Evolutionary conservation across 2,329 filamentous ascomycete species (phyloP).

Genomic region (Calonectria pseudoreteaudii): DNA sequence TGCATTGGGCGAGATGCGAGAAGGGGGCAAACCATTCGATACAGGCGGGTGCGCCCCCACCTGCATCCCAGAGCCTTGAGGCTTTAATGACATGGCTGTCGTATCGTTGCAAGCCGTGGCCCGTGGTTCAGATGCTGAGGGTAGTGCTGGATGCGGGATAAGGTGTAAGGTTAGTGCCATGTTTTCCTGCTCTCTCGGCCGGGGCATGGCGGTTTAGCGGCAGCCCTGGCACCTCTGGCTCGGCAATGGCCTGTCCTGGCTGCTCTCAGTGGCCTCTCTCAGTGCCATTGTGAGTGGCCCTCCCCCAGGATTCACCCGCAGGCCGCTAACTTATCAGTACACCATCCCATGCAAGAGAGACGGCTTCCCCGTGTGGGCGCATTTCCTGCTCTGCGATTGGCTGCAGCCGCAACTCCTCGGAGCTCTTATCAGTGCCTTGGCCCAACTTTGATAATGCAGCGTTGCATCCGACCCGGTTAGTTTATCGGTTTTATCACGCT

Average conservation of each 20-base stretch:
- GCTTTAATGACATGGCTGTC: background rate
- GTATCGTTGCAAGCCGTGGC: slow-evolving; percentile 4
- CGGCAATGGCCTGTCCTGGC: background rate
- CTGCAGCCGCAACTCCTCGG: background rate
- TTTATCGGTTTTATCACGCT: slow-evolving; percentile 28
- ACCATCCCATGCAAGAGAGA: slow-evolving; percentile 32
- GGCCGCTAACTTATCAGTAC: slow-evolving; percentile 32
- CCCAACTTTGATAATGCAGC: slow-evolving; percentile 35
- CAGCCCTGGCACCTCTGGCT: slow-evolving; percentile 13
- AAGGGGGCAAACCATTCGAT: slow-evolving; percentile 15
- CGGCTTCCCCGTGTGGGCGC: slow-evolving; percentile 39
- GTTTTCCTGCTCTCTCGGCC: background rate
- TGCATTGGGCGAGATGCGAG: background rate
- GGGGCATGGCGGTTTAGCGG: slow-evolving; percentile 19
- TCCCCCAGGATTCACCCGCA: slow-evolving; percentile 24
- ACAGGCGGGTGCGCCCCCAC: slow-evolving; percentile 17
- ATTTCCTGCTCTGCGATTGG: slow-evolving; percentile 32
- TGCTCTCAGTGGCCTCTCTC: background rate
- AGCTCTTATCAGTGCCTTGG: slow-evolving; percentile 34
- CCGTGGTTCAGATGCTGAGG: slow-evolving; percentile 1
- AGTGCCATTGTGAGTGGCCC: background rate
- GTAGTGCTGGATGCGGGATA: background rate
- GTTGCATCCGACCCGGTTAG: slow-evolving; percentile 31
- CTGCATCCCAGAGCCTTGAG: background rate
- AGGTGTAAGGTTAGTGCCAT: slow-evolving; percentile 9